Conservation (phyloP, 2,329 filamentous ascomycete genomes). For the Ascochyta viciae-villosae region DNA sequence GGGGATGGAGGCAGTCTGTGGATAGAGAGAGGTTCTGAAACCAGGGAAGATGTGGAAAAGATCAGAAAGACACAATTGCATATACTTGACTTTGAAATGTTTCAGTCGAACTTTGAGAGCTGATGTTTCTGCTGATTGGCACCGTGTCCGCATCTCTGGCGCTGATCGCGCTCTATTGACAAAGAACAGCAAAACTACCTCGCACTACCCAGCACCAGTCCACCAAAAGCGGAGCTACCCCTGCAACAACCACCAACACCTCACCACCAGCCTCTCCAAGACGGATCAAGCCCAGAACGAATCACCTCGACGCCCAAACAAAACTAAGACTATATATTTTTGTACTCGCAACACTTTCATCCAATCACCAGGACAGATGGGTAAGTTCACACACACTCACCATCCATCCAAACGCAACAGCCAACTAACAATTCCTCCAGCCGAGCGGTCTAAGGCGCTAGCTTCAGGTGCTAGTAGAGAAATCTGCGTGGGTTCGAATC, state of each 20-base stretch:
- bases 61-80: background rate
- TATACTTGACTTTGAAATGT: background rate
- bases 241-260: too few relatives aligned
- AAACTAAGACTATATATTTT: background rate
- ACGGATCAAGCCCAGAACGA: too few relatives aligned
- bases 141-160: background rate
- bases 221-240: too few relatives aligned
- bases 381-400: background rate
- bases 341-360: accelerated
- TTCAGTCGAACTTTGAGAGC: background rate
- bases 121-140: background rate
- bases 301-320: background rate
- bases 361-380: background rate
- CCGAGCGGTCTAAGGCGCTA: conserved; percentile 35
- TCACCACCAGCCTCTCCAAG: too few relatives aligned
- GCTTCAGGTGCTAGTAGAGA: conserved; percentile 39
- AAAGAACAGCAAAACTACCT: background rate
- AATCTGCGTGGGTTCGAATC: conserved; percentile 36
- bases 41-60: background rate
- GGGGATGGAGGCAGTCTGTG: background rate
- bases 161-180: too few relatives aligned
- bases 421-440: background rate
- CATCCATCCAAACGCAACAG: background rate
- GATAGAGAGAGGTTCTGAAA: background rate
- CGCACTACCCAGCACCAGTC: background rate